Conservation (phyloP, 345 rosid species). For the Salix koriyanagi region DNA sequence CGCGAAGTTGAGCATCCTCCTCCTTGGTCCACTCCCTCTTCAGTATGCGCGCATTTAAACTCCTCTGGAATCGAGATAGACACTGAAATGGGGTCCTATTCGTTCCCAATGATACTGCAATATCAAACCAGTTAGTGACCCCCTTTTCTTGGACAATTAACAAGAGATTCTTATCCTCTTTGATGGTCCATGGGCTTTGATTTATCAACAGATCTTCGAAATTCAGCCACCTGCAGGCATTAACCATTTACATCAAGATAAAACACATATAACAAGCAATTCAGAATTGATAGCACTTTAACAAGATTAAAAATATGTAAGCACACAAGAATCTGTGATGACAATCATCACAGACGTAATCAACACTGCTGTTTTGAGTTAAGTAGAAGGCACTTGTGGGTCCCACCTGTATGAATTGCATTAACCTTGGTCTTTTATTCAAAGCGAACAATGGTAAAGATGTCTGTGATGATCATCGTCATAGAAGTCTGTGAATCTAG, state of each 20-base stretch:
- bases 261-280: neutral
- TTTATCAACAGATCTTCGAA: slow-evolving; percentile 77
- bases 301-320: slow-evolving; percentile 2
- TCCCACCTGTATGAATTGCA: slow-evolving; percentile 21
- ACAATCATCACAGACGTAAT: slow-evolving; percentile 23
- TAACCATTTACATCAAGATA: slow-evolving; percentile 10
- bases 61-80: slow-evolving; percentile 76
- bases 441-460: slow-evolving; percentile 27
- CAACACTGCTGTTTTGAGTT: slow-evolving; percentile 13
- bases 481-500: slow-evolving; percentile 22
- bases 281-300: slow-evolving; percentile 1
- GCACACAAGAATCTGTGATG: slow-evolving; percentile 16
- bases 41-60: slow-evolving; percentile 64
- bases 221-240: slow-evolving; percentile 71
- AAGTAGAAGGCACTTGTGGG: slow-evolving; percentile 17
- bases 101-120: slow-evolving; percentile 60
- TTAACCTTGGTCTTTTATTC: slow-evolving; percentile 26
- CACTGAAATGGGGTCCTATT: slow-evolving; percentile 90
- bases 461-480: slow-evolving; percentile 24
- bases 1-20: slow-evolving; percentile 77
- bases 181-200: slow-evolving; percentile 48
- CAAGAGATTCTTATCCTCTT: slow-evolving; percentile 68
- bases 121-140: slow-evolving; percentile 60
- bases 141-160: slow-evolving; percentile 55
- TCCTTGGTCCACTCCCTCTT: slow-evolving; percentile 75